A percentile compares a stretch with the other conserved stretches of the same genome.
Conservation (phyloP, 768 basidiomycete genomes). For the Phanerodontia chrysosporium region DNA sequence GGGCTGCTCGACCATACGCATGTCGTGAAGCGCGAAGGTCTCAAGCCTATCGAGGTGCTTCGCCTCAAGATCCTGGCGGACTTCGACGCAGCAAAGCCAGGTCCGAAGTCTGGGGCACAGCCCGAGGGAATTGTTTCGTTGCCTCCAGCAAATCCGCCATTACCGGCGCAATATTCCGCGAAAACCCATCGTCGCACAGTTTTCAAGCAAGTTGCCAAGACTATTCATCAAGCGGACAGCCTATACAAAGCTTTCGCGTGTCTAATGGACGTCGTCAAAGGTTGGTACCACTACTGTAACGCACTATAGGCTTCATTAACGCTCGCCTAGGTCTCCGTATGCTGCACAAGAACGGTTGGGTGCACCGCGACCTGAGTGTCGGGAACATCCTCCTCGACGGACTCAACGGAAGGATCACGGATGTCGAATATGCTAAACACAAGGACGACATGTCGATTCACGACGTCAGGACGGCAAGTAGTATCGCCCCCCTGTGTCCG, state of each 20-base stretch:
- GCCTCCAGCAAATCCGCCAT: not conserved
- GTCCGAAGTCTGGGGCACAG: not conserved
- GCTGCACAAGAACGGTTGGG: slow-evolving; percentile 12
- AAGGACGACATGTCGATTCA: not conserved
- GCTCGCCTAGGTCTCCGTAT: slow-evolving; percentile 4
- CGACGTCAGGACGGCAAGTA: not conserved
- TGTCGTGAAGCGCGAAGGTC: too few species aligned
- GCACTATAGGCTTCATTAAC: too few species aligned
- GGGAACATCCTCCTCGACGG: slow-evolving; percentile 11
- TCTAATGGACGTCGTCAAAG: not conserved
- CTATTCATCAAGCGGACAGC: not conserved
- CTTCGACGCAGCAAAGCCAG: not conserved
- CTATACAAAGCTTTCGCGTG: not conserved
- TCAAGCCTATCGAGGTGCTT: too few species aligned
- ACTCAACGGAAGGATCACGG: slow-evolving; percentile 1
- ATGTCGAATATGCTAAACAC: slow-evolving; percentile 14
- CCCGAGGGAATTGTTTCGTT: not conserved
- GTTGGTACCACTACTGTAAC: too few species aligned
- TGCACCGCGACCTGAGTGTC: slow-evolving; percentile 15
- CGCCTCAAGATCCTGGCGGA: not conserved
- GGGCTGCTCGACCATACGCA: too few species aligned
- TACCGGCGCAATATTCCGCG: not conserved
- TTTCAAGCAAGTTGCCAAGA: not conserved
- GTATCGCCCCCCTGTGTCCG: not conserved
- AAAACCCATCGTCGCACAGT: not conserved